phyloP scores from a whole-genome alignment of 805 yeast genomes.

The Scheffersomyces coipomensis region DNA sequence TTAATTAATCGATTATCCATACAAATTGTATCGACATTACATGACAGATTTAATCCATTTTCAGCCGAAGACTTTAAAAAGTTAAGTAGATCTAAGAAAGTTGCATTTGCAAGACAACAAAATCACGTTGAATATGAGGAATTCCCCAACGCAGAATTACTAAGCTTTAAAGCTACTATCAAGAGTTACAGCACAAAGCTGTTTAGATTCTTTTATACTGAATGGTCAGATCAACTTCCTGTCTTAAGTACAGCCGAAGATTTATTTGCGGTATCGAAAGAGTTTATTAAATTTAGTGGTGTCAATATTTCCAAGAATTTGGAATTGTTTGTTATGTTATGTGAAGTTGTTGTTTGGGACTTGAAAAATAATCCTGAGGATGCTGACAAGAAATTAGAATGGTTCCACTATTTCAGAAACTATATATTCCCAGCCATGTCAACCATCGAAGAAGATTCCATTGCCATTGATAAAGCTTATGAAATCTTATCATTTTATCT shows the following conservation, averaged over 20 bases:
- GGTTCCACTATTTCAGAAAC: slow-evolving; percentile 66
- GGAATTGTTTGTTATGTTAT: slow-evolving; percentile 51
- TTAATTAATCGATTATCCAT: slow-evolving; percentile 51
- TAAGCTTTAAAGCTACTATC: slow-evolving; percentile 31
- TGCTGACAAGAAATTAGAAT: slow-evolving; percentile 14
- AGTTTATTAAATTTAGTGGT: slow-evolving; percentile 54
- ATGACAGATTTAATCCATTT: slow-evolving; percentile 20
- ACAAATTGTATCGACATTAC: slow-evolving; percentile 49
- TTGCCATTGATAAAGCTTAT: slow-evolving; percentile 60
- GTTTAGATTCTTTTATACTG: slow-evolving; percentile 41
- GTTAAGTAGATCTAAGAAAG: slow-evolving; percentile 20
- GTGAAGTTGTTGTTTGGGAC: slow-evolving; percentile 54
- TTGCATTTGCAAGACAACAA: slow-evolving; percentile 22
- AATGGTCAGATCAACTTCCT: slow-evolving; percentile 49
- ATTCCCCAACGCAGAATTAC: slow-evolving; percentile 12
- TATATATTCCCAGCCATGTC: slow-evolving; percentile 65
- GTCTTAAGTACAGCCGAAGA: slow-evolving; percentile 36
- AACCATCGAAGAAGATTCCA: slow-evolving; percentile 53
- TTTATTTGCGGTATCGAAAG: slow-evolving; percentile 46
- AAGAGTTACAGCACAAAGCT: slow-evolving; percentile 20
- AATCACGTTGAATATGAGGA: slow-evolving; percentile 29
- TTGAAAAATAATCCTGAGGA: slow-evolving; percentile 18
- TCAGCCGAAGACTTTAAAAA: slow-evolving; percentile 13
- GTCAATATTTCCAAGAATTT: slow-evolving; percentile 50
- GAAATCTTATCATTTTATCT: slow-evolving; percentile 53